phyloP scores from a whole-genome alignment of 2,329 filamentous ascomycete genomes.

The Endocalyx cinctus region DNA sequence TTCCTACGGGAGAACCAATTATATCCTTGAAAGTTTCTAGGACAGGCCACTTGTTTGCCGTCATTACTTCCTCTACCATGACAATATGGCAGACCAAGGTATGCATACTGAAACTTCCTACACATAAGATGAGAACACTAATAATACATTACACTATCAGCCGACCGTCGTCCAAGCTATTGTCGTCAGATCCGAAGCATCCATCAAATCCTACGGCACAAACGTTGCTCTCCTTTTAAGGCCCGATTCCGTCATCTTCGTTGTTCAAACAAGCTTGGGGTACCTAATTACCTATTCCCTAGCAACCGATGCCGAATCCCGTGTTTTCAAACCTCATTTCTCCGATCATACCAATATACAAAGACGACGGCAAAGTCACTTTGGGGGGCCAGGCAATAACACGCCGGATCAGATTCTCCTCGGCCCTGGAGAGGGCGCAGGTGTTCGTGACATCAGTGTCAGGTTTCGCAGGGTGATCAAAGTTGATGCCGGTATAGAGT shows the following conservation, averaged over 20 bases:
- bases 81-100: conserved; percentile 98
- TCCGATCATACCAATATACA: conserved; percentile 61
- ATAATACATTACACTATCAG: conserved; percentile 40
- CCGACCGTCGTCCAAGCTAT: conserved; percentile 85
- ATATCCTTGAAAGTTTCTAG: conserved; percentile 73
- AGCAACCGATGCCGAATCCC: conserved; percentile 74
- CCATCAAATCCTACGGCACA: conserved; percentile 75
- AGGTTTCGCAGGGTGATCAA: conserved; percentile 97
- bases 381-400: conserved; percentile 49
- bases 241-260: conserved; percentile 87
- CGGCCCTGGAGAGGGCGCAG: conserved; percentile 76
- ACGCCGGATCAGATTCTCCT: conserved; percentile 61
- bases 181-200: conserved; percentile 75
- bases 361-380: conserved; percentile 56
- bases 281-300: conserved; percentile 94
- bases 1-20: conserved; percentile 55
- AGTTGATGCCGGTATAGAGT: conserved; percentile 90
- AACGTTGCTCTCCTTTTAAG: conserved; percentile 82
- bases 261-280: conserved; percentile 79
- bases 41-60: conserved; percentile 77
- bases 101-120: conserved; percentile 23
- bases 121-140: conserved; percentile 16
- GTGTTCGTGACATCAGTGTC: conserved; percentile 80
- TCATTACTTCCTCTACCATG: conserved; percentile 78
- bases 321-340: conserved; percentile 82